A percentile compares a stretch with the other conserved stretches of the same genome.
These are phyloP conservation scores for Penicillium paxilli DNA, from an alignment of 495 filamentous ascomycete species.

Conservation along the genomic window DNA sequence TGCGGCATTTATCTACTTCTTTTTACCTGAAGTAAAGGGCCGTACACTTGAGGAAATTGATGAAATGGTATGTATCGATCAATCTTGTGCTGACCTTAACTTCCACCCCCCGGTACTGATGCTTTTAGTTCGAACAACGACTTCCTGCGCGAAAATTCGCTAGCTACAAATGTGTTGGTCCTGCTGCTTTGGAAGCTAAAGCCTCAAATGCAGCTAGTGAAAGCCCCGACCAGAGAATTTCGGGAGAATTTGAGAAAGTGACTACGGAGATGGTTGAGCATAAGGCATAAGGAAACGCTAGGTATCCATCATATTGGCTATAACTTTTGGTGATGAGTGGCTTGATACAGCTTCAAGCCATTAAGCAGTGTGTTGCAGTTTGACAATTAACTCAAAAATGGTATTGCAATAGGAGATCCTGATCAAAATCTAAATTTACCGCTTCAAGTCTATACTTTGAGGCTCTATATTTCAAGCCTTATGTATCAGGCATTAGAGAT, in stretches of 20 bases:
- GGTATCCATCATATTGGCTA: too few species aligned
- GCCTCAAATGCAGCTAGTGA: background rate
- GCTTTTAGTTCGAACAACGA: conserved; percentile 18
- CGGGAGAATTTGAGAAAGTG: conserved; percentile 9
- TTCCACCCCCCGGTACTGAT: background rate
- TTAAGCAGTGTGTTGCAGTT: too few species aligned
- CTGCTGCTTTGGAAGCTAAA: conserved; percentile 5
- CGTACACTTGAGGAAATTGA: background rate
- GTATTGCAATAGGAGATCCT: too few species aligned
- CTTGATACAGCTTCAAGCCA: too few species aligned
- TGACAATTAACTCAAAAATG: too few species aligned
- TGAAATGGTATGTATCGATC: background rate
- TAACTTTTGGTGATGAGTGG: background rate
- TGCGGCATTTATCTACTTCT: background rate
- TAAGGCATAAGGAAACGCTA: conserved; percentile 4
- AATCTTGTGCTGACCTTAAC: too few species aligned
- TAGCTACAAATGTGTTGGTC: conserved; percentile 17
- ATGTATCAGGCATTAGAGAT: too few species aligned
- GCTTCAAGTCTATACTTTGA: too few species aligned
- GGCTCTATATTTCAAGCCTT: too few species aligned
- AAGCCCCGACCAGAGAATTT: background rate
- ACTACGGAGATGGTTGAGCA: conserved; percentile 11
- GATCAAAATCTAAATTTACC: too few species aligned
- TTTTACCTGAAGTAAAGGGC: background rate
- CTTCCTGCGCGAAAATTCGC: conserved; percentile 20